These are phyloP conservation scores for Balamuthia mandrillaris DNA, from an alignment of 208 protist genomes.

Conservation along the genomic window DNA sequence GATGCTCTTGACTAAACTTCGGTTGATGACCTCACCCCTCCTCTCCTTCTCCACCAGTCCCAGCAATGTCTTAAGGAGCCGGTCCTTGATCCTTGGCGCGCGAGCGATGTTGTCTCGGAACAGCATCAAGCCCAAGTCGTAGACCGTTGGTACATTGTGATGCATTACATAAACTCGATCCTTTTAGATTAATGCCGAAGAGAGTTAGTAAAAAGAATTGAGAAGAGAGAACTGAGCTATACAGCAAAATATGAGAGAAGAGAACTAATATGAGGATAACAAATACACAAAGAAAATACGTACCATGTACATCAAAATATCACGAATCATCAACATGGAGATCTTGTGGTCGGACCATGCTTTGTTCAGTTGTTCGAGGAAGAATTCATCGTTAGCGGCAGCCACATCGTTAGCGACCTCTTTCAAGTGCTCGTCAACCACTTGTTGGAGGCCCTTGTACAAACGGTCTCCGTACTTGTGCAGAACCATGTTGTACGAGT, in stretches of 20 bases:
- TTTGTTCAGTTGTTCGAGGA: conserved; percentile 61
- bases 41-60: conserved; percentile 64
- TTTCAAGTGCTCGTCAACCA: conserved; percentile 59
- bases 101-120: conserved; percentile 59
- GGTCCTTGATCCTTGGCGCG: conserved; percentile 59
- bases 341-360: conserved; percentile 72
- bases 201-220: too few relatives aligned
- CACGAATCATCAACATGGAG: conserved; percentile 73
- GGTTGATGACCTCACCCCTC: conserved; percentile 62
- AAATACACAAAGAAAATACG: neutral
- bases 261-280: neutral
- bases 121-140: conserved; percentile 65
- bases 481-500: conserved; percentile 75
- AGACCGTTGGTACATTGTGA: conserved; percentile 67
- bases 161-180: conserved; percentile 69
- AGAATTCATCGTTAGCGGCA: conserved; percentile 51
- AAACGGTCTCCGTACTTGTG: conserved; percentile 74
- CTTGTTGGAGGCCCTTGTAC: conserved; percentile 63
- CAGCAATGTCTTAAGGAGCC: conserved; percentile 55
- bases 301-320: conserved; percentile 83
- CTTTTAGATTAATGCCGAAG: conserved; percentile 7
- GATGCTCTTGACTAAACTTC: conserved; percentile 57
- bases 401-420: conserved; percentile 39
- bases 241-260: neutral
- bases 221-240: too few relatives aligned